phyloP scores from a whole-genome alignment of 2,329 filamentous ascomycete species.

The Endothia cerciana region DNA sequence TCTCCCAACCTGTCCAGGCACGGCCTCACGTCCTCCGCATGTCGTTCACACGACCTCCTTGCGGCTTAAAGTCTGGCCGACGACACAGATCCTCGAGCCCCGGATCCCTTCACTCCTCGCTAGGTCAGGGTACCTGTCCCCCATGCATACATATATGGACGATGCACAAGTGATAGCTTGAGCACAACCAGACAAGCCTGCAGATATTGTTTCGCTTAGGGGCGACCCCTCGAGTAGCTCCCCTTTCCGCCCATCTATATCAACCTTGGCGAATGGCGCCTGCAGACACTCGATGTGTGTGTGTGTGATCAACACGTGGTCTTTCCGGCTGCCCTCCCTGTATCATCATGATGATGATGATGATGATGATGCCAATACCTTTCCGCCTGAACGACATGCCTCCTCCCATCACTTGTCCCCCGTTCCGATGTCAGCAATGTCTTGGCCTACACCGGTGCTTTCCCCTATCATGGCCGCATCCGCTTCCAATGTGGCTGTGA shows the following conservation, averaged over 20 bases:
- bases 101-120: neutral
- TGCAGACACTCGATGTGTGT: conserved; percentile 10
- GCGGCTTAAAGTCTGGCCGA: neutral
- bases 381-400: neutral
- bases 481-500: neutral
- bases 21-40: neutral
- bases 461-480: neutral
- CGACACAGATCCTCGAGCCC: neutral
- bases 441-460: neutral
- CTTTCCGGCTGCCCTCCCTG: neutral
- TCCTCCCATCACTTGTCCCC: neutral
- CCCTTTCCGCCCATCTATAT: neutral
- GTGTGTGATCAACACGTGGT: conserved; percentile 13
- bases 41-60: neutral
- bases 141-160: neutral
- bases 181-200: neutral
- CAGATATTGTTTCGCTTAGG: neutral
- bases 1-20: neutral
- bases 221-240: neutral
- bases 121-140: neutral
- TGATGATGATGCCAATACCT: conserved; percentile 2
- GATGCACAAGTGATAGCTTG: neutral
- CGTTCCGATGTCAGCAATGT: neutral
- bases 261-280: neutral
- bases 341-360: conserved; percentile 8